Evolutionary conservation across 2,329 filamentous ascomycete genomes (phyloP).

Genomic region (Verticillium klebahnii): DNA sequence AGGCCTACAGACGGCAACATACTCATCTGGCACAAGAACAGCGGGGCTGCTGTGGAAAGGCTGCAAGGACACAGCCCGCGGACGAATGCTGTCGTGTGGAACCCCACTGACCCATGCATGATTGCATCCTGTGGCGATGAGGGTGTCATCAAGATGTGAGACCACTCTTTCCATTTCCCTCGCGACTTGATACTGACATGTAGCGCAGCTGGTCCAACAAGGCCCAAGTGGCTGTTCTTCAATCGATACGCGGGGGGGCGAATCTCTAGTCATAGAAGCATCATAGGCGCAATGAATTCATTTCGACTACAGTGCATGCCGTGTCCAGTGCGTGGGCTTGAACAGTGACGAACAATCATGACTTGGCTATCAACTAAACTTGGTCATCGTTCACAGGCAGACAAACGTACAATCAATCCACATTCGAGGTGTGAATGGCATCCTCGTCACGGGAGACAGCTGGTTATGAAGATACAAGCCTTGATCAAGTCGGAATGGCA

Average conservation of each 20-base stretch:
- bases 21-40: constrained; percentile 88
- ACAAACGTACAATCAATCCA: too few species aligned
- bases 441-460: too few species aligned
- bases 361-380: too few species aligned
- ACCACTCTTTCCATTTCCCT: background rate
- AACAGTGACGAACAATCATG: too few species aligned
- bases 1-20: constrained; percentile 54
- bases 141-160: constrained; percentile 77
- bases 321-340: too few species aligned
- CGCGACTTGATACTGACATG: background rate
- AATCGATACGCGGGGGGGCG: constrained; percentile 9
- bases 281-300: background rate
- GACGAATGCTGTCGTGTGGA: constrained; percentile 88
- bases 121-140: constrained; percentile 93
- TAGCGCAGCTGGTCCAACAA: constrained; percentile 20
- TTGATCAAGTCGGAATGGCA: too few species aligned
- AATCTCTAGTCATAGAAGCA: background rate
- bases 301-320: background rate
- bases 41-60: constrained; percentile 69
- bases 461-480: too few species aligned
- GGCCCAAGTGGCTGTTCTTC: constrained; percentile 14
- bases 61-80: constrained; percentile 70
- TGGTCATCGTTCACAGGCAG: too few species aligned
- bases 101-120: constrained; percentile 74
- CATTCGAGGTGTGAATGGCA: too few species aligned